Evolutionary conservation across 495 filamentous ascomycete genomes (phyloP).

Genomic region (Aspergillus hancockii): DNA sequence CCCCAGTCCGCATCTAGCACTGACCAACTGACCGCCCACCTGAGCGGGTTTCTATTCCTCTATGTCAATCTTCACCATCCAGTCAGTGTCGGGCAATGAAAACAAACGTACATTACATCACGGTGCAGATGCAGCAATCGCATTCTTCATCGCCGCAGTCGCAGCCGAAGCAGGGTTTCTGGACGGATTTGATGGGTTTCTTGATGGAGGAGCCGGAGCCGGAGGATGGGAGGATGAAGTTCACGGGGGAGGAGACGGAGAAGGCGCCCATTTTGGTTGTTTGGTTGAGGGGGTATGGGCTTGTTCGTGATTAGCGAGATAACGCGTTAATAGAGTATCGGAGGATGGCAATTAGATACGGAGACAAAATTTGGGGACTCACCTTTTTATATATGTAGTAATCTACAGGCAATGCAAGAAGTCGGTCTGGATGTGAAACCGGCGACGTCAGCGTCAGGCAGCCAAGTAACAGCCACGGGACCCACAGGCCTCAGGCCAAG

Average conservation of each 20-base stretch:
- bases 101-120: conserved; percentile 28
- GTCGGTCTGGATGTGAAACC: neutral
- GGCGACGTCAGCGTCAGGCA: conserved; percentile 1
- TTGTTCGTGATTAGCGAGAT: no score
- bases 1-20: no score
- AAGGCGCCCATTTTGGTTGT: conserved; percentile 6
- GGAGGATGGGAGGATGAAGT: conserved; percentile 13
- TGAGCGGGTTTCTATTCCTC: no score
- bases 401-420: neutral
- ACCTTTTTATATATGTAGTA: neutral
- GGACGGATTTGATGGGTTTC: conserved; percentile 43
- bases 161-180: conserved; percentile 48
- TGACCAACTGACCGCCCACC: no score
- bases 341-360: neutral
- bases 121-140: conserved; percentile 47
- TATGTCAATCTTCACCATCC: no score
- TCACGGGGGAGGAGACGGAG: conserved; percentile 5
- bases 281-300: no score
- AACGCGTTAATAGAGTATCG: no score
- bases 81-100: no score
- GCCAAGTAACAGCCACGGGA: neutral
- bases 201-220: conserved; percentile 31
- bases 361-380: neutral
- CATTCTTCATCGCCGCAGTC: conserved; percentile 48
- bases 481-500: neutral